phyloP scores from a whole-genome alignment of 805 yeast genomes.

The Wickerhamiella kurtzmanii region DNA sequence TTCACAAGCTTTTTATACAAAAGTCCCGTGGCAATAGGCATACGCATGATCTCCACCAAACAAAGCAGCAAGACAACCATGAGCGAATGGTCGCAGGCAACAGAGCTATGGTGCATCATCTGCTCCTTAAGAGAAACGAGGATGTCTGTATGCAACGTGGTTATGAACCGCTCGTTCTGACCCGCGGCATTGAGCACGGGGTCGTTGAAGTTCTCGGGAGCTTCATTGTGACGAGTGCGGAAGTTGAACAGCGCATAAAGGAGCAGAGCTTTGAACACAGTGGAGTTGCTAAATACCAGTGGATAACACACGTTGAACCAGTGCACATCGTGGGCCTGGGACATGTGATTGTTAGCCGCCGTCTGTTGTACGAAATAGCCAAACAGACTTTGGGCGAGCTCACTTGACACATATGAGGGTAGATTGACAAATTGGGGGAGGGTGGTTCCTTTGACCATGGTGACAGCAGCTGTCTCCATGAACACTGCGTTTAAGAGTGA shows the following conservation, averaged over 20 bases:
- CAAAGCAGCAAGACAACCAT: neutral
- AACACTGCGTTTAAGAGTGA: neutral
- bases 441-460: neutral
- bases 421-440: neutral
- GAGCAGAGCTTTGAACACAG: neutral
- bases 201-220: neutral
- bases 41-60: neutral
- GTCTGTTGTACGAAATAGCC: neutral
- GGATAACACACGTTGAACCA: neutral
- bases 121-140: neutral
- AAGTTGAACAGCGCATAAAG: neutral
- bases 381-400: neutral
- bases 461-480: neutral
- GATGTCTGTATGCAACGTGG: neutral
- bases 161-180: neutral
- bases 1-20: neutral
- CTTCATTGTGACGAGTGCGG: neutral
- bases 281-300: neutral
- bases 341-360: neutral
- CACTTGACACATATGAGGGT: neutral
- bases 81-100: neutral
- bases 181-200: neutral
- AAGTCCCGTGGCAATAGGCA: neutral
- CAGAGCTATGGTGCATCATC: neutral
- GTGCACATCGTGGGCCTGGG: neutral